These are phyloP conservation scores for Alternaria sp. DNA, from an alignment of 2,329 filamentous ascomycete genomes.

Conservation along the genomic window DNA sequence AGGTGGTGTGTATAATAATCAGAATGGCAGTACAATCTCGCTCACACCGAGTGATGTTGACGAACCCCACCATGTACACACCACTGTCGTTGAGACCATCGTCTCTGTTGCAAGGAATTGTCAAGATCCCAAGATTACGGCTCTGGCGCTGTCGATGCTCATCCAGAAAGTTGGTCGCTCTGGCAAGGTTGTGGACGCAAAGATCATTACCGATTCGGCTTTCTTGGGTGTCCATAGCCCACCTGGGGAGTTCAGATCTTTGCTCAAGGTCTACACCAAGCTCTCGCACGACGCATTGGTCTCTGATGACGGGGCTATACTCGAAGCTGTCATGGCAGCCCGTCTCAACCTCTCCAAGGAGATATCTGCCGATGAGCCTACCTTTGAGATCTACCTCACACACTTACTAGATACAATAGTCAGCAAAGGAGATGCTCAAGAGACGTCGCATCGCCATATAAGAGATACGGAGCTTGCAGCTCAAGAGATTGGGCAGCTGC, in stretches of 20 bases:
- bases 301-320: slow-evolving; percentile 71
- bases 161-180: slow-evolving; percentile 94
- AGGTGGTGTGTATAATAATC: slow-evolving; percentile 56
- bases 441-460: slow-evolving; percentile 74
- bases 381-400: slow-evolving; percentile 84
- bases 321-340: slow-evolving; percentile 81
- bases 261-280: slow-evolving; percentile 84
- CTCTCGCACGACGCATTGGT: slow-evolving; percentile 77
- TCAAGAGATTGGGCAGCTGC: slow-evolving; percentile 84
- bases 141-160: slow-evolving; percentile 92
- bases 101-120: slow-evolving; percentile 86
- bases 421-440: slow-evolving; percentile 86
- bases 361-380: slow-evolving; percentile 72
- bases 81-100: slow-evolving; percentile 93
- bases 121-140: slow-evolving; percentile 90
- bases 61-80: slow-evolving; percentile 78
- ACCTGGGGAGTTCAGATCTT: slow-evolving; percentile 81
- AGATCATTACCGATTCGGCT: slow-evolving; percentile 85
- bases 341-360: slow-evolving; percentile 79
- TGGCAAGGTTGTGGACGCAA: slow-evolving; percentile 79
- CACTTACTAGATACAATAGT: slow-evolving; percentile 88
- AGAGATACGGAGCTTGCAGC: slow-evolving; percentile 84
- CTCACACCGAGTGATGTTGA: slow-evolving; percentile 78
- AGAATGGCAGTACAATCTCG: slow-evolving; percentile 79
- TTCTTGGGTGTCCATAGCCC: slow-evolving; percentile 79